phyloP scores from a whole-genome alignment of 2,329 filamentous ascomycete species.

The Calonectria montana region DNA sequence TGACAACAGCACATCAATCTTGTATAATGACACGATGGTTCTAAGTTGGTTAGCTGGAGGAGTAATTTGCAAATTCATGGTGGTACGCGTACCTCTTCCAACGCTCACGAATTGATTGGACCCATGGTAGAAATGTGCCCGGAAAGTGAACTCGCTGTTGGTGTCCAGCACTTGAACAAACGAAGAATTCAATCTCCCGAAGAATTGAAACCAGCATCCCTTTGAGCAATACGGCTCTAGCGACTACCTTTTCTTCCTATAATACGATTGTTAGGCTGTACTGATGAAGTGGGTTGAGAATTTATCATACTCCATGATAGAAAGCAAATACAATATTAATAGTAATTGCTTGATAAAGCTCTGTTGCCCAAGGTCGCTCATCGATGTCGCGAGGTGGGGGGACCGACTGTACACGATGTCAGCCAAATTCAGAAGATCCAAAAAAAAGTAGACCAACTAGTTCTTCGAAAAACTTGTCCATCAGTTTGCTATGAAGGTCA shows the following conservation, averaged over 20 bases:
- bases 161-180: slow-evolving; percentile 45
- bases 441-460: slow-evolving; percentile 36
- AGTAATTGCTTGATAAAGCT: slow-evolving; percentile 49
- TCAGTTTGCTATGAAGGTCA: slow-evolving; percentile 46
- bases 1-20: slow-evolving; percentile 53
- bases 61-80: no score
- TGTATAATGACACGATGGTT: slow-evolving; percentile 48
- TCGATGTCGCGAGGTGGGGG: slow-evolving; percentile 23
- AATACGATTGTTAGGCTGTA: slow-evolving; percentile 14
- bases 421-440: background rate
- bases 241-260: slow-evolving; percentile 47
- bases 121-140: slow-evolving; percentile 52
- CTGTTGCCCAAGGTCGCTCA: slow-evolving; percentile 43
- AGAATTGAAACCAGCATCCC: slow-evolving; percentile 49
- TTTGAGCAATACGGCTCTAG: slow-evolving; percentile 47
- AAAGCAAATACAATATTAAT: slow-evolving; percentile 55
- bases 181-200: slow-evolving; percentile 51
- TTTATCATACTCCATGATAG: slow-evolving; percentile 46
- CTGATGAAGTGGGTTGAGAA: accelerated
- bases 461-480: slow-evolving; percentile 44
- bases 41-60: slow-evolving; percentile 36
- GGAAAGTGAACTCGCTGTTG: slow-evolving; percentile 51
- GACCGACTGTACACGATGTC: slow-evolving; percentile 27
- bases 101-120: slow-evolving; percentile 44
- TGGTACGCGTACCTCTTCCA: slow-evolving; percentile 48